Evolutionary conservation across 176 grass and related monocot species (phyloP).

Genomic region (bread wheat (Triticum aestivum)): DNA sequence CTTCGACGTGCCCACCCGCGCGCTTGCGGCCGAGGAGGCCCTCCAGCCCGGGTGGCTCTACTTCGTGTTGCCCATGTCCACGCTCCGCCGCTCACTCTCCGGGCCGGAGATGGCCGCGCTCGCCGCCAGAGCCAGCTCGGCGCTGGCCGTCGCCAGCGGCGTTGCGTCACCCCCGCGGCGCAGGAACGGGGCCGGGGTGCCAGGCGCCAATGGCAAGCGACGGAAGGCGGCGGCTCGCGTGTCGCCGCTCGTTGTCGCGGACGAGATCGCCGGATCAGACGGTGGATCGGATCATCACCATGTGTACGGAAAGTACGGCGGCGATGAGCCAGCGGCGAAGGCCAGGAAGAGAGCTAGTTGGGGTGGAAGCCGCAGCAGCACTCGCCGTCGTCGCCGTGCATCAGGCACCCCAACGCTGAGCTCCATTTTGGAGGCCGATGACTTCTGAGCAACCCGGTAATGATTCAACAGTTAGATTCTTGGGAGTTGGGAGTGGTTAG

Average conservation of each 20-base stretch:
- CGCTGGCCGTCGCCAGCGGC: neutral
- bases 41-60: constrained; percentile 60
- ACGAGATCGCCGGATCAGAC: neutral
- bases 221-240: neutral
- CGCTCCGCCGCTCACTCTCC: constrained; percentile 30
- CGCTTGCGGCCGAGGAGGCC: constrained; percentile 25
- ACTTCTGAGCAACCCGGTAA: neutral
- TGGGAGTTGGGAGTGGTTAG: neutral
- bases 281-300: neutral
- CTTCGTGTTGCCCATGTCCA: constrained; percentile 52
- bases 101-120: constrained; percentile 65
- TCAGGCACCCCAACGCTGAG: neutral
- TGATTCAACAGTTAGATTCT: neutral
- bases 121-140: constrained; percentile 49
- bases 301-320: neutral
- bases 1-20: constrained; percentile 33
- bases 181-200: neutral
- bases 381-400: constrained; percentile 8
- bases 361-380: neutral
- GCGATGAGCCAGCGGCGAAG: neutral
- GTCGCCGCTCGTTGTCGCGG: neutral
- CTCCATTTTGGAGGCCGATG: neutral
- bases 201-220: neutral
- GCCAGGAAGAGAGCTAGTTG: neutral
- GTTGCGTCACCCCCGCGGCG: neutral